phyloP scores from a whole-genome alignment of 169 alveolate genomes.

The Neospora caninum region DNA sequence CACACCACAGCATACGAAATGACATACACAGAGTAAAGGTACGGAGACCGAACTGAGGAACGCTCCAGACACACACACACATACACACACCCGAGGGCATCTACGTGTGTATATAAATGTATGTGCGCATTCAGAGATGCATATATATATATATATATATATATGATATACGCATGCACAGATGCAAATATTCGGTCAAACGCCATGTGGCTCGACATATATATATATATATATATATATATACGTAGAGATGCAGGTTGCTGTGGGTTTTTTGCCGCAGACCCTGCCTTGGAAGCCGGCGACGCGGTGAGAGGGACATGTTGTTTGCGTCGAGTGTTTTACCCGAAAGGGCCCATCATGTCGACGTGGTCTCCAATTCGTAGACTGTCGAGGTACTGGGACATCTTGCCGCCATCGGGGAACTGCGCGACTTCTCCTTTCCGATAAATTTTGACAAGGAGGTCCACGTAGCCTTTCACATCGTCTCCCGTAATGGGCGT shows the following conservation, averaged over 20 bases:
- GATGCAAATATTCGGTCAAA: too few species aligned
- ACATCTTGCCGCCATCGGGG: constrained; percentile 85
- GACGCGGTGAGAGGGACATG: too few species aligned
- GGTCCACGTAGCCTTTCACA: constrained; percentile 72
- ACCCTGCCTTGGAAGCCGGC: too few species aligned
- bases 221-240: too few species aligned
- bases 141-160: neutral
- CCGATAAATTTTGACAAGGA: constrained; percentile 78
- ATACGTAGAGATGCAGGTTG: too few species aligned
- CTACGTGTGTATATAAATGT: neutral
- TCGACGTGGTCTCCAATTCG: constrained; percentile 75
- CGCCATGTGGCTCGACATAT: too few species aligned
- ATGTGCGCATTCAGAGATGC: neutral
- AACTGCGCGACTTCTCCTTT: constrained; percentile 69
- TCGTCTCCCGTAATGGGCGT: constrained; percentile 75
- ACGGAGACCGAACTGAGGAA: neutral
- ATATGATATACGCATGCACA: too few species aligned
- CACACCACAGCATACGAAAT: neutral
- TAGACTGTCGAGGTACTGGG: constrained; percentile 77
- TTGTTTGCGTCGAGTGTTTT: neutral
- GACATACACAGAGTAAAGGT: neutral
- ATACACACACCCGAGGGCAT: neutral
- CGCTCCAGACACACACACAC: neutral
- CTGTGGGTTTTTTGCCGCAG: too few species aligned
- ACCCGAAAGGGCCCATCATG: constrained; percentile 81